A percentile compares a stretch with the other conserved stretches of the same genome.
Conservation (phyloP, 1,284 basidiomycete genomes). For the Trametes pubescens region DNA sequence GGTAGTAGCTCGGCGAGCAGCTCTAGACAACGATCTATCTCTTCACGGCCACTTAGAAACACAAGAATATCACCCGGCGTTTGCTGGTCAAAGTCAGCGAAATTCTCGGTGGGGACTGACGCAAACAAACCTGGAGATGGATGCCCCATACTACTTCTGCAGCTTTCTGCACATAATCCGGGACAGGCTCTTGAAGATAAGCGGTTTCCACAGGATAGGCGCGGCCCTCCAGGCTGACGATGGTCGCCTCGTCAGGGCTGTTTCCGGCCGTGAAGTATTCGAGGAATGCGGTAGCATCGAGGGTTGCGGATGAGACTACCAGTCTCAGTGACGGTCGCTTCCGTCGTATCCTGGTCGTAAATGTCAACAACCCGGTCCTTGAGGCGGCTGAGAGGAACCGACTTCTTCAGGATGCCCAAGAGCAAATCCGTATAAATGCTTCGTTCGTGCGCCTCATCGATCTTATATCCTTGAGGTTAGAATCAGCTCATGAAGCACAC, state of each 20-base stretch:
- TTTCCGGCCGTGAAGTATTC: conserved; percentile 83
- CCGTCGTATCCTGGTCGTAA: conserved; percentile 74
- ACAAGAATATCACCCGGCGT: conserved; percentile 90
- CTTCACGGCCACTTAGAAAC: conserved; percentile 96
- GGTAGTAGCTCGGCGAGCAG: conserved; percentile 81
- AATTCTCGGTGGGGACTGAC: neutral
- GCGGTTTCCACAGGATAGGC: conserved; percentile 92
- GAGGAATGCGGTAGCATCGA: conserved; percentile 89
- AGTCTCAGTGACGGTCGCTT: conserved; percentile 90
- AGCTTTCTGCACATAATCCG: conserved; percentile 87
- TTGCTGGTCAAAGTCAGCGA: conserved; percentile 51
- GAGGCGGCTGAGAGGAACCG: neutral
- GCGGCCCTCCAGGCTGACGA: conserved; percentile 92
- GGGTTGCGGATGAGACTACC: conserved; percentile 94
- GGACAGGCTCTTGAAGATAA: conserved; percentile 74
- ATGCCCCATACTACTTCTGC: conserved; percentile 89
- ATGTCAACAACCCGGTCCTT: neutral
- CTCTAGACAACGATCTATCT: conserved; percentile 91
- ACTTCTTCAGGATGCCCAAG: conserved; percentile 94
- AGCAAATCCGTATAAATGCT: conserved; percentile 95
- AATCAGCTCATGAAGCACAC: conserved; percentile 25
- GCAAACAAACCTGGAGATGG: conserved; percentile 72
- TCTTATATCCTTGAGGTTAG: conserved; percentile 53
- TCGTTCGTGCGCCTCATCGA: conserved; percentile 97
- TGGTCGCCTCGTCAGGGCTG: conserved; percentile 64